Evolutionary conservation across 331 rosid genomes (phyloP).

Genomic region (Quercus lobata): DNA sequence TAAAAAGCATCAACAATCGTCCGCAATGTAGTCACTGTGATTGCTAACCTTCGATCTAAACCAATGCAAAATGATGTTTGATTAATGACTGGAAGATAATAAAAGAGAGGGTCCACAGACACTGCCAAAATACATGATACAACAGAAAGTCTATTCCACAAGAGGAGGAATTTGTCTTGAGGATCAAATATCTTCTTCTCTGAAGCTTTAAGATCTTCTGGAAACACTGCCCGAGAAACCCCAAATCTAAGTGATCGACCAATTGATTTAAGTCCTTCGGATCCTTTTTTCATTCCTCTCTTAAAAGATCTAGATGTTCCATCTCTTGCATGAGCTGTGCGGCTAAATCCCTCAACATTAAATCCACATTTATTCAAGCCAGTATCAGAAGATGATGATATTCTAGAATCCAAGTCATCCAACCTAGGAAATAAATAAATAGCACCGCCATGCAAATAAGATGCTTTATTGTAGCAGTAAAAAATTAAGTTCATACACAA

Average conservation of each 20-base stretch:
- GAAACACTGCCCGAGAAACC: conserved; percentile 88
- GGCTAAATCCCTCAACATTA: conserved; percentile 66
- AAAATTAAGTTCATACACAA: neutral
- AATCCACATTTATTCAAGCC: conserved; percentile 71
- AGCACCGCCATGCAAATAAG: conserved; percentile 18
- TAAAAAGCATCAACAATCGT: conserved; percentile 78
- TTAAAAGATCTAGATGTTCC: conserved; percentile 80
- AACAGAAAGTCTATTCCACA: conserved; percentile 74
- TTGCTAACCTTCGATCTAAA: conserved; percentile 72
- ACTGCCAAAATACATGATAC: conserved; percentile 84
- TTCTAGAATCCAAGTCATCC: conserved; percentile 76
- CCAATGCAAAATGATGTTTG: conserved; percentile 54
- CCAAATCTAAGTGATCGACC: conserved; percentile 88
- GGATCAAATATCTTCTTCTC: conserved; percentile 96
- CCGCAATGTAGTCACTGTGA: conserved; percentile 78
- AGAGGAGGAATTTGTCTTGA: conserved; percentile 78
- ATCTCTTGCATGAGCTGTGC: conserved; percentile 54
- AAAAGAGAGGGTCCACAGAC: conserved; percentile 92
- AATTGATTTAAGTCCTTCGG: conserved; percentile 91
- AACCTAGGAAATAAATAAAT: conserved; percentile 46
- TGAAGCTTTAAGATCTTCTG: conserved; percentile 87
- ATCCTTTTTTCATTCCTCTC: conserved; percentile 87
- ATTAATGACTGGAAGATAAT: conserved; percentile 84
- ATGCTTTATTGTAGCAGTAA: conserved; percentile 14
- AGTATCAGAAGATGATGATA: conserved; percentile 73